These are phyloP conservation scores for Lachnellula hyalina DNA, from an alignment of 2,329 filamentous ascomycete genomes.

Conservation along the genomic window DNA sequence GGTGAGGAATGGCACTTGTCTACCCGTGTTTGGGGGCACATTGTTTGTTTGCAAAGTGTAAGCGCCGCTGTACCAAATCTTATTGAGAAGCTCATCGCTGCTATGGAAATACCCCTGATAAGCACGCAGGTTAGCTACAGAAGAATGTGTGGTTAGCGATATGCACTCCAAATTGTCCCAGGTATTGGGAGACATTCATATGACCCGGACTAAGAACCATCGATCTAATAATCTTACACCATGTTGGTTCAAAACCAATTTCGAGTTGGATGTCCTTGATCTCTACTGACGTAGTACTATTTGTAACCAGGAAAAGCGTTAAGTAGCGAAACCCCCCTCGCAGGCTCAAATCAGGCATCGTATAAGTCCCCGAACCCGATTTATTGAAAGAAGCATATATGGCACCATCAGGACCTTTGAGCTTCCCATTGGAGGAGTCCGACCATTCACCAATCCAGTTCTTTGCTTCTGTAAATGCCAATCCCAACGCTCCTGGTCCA, in stretches of 20 bases:
- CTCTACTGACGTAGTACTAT: conserved; percentile 22
- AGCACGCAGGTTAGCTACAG: conserved; percentile 33
- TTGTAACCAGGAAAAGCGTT: conserved; percentile 39
- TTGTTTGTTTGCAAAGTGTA: conserved; percentile 36
- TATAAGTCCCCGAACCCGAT: conserved; percentile 33
- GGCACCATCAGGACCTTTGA: conserved; percentile 45
- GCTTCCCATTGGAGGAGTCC: conserved; percentile 43
- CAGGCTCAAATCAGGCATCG: conserved; percentile 39
- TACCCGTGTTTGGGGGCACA: conserved; percentile 29
- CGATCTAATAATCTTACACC: conserved; percentile 16
- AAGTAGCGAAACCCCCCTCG: conserved; percentile 51
- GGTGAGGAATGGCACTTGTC: conserved; percentile 27
- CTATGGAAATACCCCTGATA: conserved; percentile 51
- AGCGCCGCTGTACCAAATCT: conserved; percentile 47
- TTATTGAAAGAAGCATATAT: conserved; percentile 39
- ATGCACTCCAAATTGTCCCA: neutral
- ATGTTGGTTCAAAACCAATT: conserved; percentile 40
- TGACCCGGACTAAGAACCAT: neutral
- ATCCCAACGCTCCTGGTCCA: conserved; percentile 36
- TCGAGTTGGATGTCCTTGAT: conserved; percentile 32
- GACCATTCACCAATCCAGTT: conserved; percentile 44
- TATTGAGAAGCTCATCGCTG: conserved; percentile 45
- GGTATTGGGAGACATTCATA: neutral
- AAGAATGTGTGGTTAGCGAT: neutral
- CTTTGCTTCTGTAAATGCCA: conserved; percentile 45